phyloP scores from a whole-genome alignment of 768 basidiomycete genomes.

The Sarcodon aspratus region DNA sequence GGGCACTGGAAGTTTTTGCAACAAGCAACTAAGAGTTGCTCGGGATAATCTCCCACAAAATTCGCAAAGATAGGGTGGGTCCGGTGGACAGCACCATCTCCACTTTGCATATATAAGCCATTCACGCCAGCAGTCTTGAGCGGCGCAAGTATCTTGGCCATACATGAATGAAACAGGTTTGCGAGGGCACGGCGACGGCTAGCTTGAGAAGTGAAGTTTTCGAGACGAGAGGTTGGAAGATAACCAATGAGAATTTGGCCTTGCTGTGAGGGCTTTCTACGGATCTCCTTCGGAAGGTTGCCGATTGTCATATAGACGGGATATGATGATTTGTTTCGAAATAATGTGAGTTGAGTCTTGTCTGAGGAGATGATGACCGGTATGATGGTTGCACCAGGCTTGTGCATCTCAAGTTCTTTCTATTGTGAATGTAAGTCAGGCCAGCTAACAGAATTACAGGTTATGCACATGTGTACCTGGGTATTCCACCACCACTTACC shows the following conservation, averaged over 20 bases:
- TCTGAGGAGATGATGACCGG: conserved; percentile 19
- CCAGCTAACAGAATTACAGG: neutral
- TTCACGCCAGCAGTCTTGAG: conserved; percentile 15
- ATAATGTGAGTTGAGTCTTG: conserved; percentile 17
- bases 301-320: conserved; percentile 22
- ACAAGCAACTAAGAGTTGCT: too few relatives aligned
- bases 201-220: too few relatives aligned
- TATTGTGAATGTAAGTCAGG: too few relatives aligned
- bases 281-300: conserved; percentile 13
- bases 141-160: conserved; percentile 18
- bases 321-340: conserved; percentile 19
- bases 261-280: conserved; percentile 9
- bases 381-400: conserved; percentile 11
- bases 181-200: conserved; percentile 13
- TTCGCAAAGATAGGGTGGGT: conserved; percentile 13
- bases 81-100: conserved; percentile 20
- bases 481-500: conserved; percentile 41
- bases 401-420: conserved; percentile 7
- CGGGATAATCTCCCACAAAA: too few relatives aligned
- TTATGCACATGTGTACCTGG: conserved; percentile 34
- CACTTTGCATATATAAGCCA: too few relatives aligned
- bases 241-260: conserved; percentile 16
- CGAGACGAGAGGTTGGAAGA: too few relatives aligned
- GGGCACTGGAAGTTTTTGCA: too few relatives aligned
- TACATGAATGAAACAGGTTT: conserved; percentile 27